Evolutionary conservation across 208 protist species (phyloP).

Genomic region (Wallacemonas rigidus): DNA sequence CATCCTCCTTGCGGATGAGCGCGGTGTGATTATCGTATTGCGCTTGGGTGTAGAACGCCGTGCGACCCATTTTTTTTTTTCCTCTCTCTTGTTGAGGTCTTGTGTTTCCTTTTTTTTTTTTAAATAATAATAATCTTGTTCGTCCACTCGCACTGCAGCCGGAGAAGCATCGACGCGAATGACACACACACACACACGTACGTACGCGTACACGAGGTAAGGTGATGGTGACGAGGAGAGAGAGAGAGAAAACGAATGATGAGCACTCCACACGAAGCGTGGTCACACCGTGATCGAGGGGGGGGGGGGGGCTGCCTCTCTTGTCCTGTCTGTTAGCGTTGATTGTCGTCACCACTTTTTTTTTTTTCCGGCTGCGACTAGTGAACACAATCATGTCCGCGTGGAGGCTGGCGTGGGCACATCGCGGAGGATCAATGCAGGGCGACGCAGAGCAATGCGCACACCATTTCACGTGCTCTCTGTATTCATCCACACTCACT

Average conservation of each 20-base stretch:
- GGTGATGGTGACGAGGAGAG: neutral
- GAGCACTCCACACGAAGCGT: neutral
- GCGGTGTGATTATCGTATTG: constrained; percentile 64
- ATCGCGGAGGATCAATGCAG: no score
- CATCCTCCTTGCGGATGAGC: constrained; percentile 65
- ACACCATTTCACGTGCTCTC: no score
- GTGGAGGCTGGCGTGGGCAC: neutral
- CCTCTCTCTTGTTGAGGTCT: neutral
- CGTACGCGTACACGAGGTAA: neutral
- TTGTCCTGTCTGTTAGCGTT: neutral
- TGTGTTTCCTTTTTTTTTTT: neutral
- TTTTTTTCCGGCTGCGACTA: neutral
- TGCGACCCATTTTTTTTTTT: constrained; percentile 2
- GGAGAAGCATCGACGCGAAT: no score
- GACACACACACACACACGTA: neutral
- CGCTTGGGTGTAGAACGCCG: constrained; percentile 52
- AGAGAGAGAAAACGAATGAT: neutral
- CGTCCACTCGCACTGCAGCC: constrained; percentile 36
- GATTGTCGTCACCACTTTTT: neutral
- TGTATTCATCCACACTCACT: no score
- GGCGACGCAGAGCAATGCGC: no score
- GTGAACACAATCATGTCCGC: neutral
- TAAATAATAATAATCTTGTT: constrained; percentile 13
- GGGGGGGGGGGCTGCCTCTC: no score
- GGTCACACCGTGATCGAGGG: no score